Evolutionary conservation across 1,284 basidiomycete species (phyloP).

Genomic region (Naganishia albida): DNA sequence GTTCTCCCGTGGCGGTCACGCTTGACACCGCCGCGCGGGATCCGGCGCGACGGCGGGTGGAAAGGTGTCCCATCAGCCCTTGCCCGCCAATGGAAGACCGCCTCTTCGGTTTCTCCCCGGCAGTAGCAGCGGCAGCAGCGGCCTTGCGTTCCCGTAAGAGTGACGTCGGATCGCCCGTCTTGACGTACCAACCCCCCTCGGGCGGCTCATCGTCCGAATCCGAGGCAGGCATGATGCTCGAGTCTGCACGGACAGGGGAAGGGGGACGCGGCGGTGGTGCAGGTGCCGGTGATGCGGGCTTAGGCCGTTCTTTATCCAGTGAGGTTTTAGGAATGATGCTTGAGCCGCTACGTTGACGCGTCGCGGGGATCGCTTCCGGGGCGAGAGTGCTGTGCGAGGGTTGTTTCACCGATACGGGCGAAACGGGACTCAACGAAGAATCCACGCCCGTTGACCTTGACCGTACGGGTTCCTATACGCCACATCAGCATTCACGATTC

Average conservation of each 20-base stretch:
- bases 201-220: constrained; percentile 54
- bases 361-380: neutral
- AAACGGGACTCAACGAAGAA: constrained; percentile 11
- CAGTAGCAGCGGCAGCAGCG: neutral
- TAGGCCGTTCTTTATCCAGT: neutral
- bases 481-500: neutral
- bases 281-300: neutral
- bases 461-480: constrained; percentile 9
- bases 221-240: constrained; percentile 51
- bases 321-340: constrained; percentile 7
- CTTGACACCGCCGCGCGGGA: neutral
- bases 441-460: constrained; percentile 23
- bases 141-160: constrained; percentile 11
- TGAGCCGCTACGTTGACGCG: constrained; percentile 12
- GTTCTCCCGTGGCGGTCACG: neutral
- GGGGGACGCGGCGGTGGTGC: constrained; percentile 34
- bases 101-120: neutral
- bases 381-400: neutral
- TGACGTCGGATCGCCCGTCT: constrained; percentile 37
- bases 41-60: constrained; percentile 8
- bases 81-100: constrained; percentile 8
- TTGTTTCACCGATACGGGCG: constrained; percentile 1
- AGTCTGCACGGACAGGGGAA: constrained; percentile 44
- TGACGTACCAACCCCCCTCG: constrained; percentile 49
- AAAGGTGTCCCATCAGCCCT: constrained; percentile 5